A percentile compares a stretch with the other conserved stretches of the same genome.
Conservation (phyloP, 129 eudicot species). For the Smallanthus sonchifolius region DNA sequence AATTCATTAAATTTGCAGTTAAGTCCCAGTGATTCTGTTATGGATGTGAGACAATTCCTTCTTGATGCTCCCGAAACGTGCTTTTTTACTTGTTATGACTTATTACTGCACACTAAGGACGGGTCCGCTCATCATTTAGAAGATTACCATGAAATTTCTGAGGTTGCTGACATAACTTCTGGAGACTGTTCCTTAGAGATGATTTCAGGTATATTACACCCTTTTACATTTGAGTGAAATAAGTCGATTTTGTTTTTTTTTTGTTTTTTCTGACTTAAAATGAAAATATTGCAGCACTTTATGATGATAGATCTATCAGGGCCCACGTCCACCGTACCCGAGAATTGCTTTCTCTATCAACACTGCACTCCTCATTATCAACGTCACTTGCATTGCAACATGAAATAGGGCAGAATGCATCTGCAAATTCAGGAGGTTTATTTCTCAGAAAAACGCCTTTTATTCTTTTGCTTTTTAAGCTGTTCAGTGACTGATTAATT, state of each 20-base stretch:
- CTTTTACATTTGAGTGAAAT: not conserved
- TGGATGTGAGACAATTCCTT: constrained; percentile 98
- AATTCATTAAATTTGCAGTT: constrained; percentile 48
- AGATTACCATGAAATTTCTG: constrained; percentile 93
- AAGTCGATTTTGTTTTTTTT: not conserved
- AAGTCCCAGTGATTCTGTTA: constrained; percentile 97
- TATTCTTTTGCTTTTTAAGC: not conserved
- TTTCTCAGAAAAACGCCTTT: not conserved
- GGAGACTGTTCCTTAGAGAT: constrained; percentile 91
- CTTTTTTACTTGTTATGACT: constrained; percentile 84
- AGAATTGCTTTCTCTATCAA: constrained; percentile 85
- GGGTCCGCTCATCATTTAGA: constrained; percentile 79
- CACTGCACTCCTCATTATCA: constrained; percentile 84
- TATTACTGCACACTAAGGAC: constrained; percentile 80
- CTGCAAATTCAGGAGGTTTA: constrained; percentile 70
- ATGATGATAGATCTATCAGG: constrained; percentile 97
- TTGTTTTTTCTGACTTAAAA: constrained; percentile 14
- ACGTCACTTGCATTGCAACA: constrained; percentile 90
- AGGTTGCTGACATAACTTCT: constrained; percentile 86
- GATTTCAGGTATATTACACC: constrained; percentile 63
- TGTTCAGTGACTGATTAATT: constrained; percentile 8
- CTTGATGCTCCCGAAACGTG: constrained; percentile 98
- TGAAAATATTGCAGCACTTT: constrained; percentile 57
- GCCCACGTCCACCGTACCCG: constrained; percentile 98
- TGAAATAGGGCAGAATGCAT: constrained; percentile 50